A percentile compares a stretch with the other conserved stretches of the same genome.
Evolutionary conservation across 192 early-diverging fungal genomes (phyloP).

Genomic region (Backusella sp.): DNA sequence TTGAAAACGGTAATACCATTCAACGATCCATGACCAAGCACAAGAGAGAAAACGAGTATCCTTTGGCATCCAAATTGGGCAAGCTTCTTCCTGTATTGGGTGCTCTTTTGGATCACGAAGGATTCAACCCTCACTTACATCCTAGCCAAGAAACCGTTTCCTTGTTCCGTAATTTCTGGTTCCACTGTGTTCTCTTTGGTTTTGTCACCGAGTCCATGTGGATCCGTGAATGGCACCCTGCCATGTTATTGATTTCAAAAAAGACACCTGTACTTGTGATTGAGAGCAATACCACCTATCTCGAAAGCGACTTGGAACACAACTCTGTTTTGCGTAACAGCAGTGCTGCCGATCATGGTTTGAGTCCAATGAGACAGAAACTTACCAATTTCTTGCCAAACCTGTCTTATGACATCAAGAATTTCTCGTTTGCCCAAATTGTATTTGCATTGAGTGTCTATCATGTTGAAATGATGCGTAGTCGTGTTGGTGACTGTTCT

Average conservation of each 20-base stretch:
- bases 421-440: constrained; percentile 66
- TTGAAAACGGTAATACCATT: constrained; percentile 60
- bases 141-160: constrained; percentile 61
- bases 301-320: constrained; percentile 86
- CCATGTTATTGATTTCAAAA: constrained; percentile 71
- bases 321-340: constrained; percentile 78
- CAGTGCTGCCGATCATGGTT: constrained; percentile 40
- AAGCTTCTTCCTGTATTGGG: constrained; percentile 60
- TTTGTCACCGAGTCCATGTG: constrained; percentile 73
- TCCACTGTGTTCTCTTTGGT: constrained; percentile 79
- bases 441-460: constrained; percentile 84
- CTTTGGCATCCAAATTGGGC: constrained; percentile 49
- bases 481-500: constrained; percentile 63
- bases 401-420: constrained; percentile 52
- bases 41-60: constrained; percentile 43
- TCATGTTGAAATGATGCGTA: constrained; percentile 80
- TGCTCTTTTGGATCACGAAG: constrained; percentile 56
- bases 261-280: constrained; percentile 85
- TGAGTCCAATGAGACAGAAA: constrained; percentile 56
- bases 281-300: constrained; percentile 64
- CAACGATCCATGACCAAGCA: constrained; percentile 43
- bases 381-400: constrained; percentile 58
- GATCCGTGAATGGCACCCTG: constrained; percentile 70
- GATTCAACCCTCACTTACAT: constrained; percentile 56
- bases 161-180: constrained; percentile 90